Base-by-base conservation (phyloP, 148 eudicot species). In the Camellia japonica region DNA sequence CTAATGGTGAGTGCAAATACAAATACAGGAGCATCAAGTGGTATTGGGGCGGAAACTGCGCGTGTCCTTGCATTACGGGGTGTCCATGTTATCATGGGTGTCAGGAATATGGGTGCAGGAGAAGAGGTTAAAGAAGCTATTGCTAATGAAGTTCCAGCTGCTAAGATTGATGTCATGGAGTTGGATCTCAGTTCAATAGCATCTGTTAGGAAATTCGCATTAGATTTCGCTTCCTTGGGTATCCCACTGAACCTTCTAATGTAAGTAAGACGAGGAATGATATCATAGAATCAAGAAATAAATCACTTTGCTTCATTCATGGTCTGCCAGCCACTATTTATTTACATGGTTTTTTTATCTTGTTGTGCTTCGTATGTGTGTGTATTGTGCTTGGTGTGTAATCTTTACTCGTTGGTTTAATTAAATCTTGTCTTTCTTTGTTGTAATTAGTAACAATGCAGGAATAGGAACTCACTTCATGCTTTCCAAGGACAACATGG, bases 31-130 rank as follows among this genome's bases (percentile, higher is more conserved):
- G 92, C 92, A 80, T 81, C 92, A 51, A 91, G 92, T 86, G 94
- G 94, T 3, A 85, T 91, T 79, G 94, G 94, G 62, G 85, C 85
- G 12, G 94, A 91, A 85, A 89, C 94, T 2, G 83, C 90, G 4
- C 87, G 92, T 19, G 87, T 89, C 82, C 92, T 91, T 72, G 90
- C 89, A 18, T 63, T 90, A 64, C 90, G 93, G 54, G 89, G 90
- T 4, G 90, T 82, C 7, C 91, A 84, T 81, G 91, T 90, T 49
- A 79, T 90, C 51, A 86, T 89, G 89, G 92, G 82, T 7, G 89
- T 86, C n/a, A 87, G 94, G 77, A 88, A 89, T 66, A 51, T 82
- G 70, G 66, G 81, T 54, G 87, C 90, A 30, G 94, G 84, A 42
- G 80, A 58, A 71, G 81, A 81, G 30, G 82, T 88, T 67, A 89